These are phyloP conservation scores for Candida sithepensis DNA, from an alignment of 805 yeast species.

Conservation along the genomic window DNA sequence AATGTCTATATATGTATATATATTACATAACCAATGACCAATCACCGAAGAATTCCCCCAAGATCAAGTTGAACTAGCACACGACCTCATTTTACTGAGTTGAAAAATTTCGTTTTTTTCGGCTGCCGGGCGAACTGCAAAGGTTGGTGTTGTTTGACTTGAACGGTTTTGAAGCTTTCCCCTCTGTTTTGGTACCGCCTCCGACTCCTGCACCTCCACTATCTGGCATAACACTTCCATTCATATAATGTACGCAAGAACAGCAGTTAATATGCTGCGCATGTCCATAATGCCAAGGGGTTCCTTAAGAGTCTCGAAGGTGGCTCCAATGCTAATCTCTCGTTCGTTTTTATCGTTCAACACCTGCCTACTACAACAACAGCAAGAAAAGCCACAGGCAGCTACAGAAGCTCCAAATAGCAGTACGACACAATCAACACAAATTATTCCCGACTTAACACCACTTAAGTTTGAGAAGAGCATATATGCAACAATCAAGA, in stretches of 20 bases:
- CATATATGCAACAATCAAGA: slow-evolving; percentile 76
- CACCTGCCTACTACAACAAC: not conserved
- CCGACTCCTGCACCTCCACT: no score
- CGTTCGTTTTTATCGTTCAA: slow-evolving; percentile 4
- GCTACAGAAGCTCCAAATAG: not conserved
- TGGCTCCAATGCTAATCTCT: not conserved
- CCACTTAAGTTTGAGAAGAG: slow-evolving; percentile 65
- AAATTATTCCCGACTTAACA: slow-evolving; percentile 45
- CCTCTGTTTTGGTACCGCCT: no score
- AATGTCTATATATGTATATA: no score
- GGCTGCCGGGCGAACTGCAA: not conserved
- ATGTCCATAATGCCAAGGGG: not conserved
- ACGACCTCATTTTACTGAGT: not conserved
- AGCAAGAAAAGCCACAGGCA: slow-evolving; percentile 1
- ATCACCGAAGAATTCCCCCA: no score
- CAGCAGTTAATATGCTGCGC: not conserved
- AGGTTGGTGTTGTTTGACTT: no score
- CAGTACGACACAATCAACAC: no score
- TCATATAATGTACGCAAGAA: slow-evolving; percentile 1
- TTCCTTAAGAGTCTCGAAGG: not conserved
- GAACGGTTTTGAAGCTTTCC: no score
- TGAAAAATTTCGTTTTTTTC: not conserved
- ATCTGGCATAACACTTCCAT: no score
- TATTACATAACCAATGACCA: no score
- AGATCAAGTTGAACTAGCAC: not conserved